These are phyloP conservation scores for Musa balbisiana DNA, from an alignment of 202 grass and related monocot genomes.

Conservation along the genomic window DNA sequence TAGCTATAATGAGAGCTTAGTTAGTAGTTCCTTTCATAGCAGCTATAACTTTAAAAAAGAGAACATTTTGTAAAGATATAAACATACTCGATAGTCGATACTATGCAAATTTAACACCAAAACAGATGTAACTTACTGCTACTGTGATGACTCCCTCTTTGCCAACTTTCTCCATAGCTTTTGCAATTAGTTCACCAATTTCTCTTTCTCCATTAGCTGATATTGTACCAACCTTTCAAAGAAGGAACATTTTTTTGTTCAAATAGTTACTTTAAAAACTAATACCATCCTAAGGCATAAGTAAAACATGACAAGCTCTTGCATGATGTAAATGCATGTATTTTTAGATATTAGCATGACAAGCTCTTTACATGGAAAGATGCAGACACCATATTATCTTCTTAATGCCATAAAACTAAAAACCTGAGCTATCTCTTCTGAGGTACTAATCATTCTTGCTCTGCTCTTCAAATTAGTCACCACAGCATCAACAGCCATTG, in stretches of 20 bases:
- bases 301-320: no score
- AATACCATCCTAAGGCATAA: no score
- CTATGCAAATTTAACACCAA: neutral
- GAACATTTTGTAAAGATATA: no score
- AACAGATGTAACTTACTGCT: constrained; percentile 45
- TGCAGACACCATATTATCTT: no score
- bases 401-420: neutral
- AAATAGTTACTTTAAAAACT: neutral
- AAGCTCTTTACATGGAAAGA: no score
- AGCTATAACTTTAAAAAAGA: no score
- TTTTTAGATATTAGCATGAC: no score
- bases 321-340: no score
- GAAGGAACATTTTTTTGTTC: constrained; percentile 14
- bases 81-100: no score
- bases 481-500: constrained; percentile 14
- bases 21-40: no score
- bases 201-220: constrained; percentile 95
- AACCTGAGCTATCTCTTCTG: constrained; percentile 9
- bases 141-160: constrained; percentile 98
- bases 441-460: constrained; percentile 12
- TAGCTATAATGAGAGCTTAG: no score
- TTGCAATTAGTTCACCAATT: constrained; percentile 95
- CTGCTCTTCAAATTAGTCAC: constrained; percentile 13
- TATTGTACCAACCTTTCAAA: constrained; percentile 84
- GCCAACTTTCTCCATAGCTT: constrained; percentile 99